Conservation (phyloP, 805 yeast species). For the Crinitomyces ghanaensis region DNA sequence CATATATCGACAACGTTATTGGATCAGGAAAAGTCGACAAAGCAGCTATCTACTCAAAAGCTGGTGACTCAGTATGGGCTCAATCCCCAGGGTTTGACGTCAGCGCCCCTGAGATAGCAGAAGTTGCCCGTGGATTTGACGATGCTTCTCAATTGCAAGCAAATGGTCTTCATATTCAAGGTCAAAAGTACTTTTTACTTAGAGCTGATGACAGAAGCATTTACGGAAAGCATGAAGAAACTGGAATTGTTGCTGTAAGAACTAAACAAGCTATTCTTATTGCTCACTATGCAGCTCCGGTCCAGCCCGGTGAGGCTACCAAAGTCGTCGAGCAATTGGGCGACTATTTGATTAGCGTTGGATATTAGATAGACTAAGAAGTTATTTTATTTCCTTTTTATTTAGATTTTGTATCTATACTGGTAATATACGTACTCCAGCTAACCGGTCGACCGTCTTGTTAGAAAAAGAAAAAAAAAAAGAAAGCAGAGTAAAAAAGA, state of each 20-base stretch:
- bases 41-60: conserved; percentile 88
- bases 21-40: conserved; percentile 82
- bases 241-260: conserved; percentile 84
- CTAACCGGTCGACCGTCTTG: conserved; percentile 41
- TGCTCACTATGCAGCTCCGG: conserved; percentile 81
- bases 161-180: conserved; percentile 73
- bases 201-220: conserved; percentile 88
- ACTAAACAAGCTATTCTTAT: conserved; percentile 85
- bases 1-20: conserved; percentile 88
- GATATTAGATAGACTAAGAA: conserved; percentile 38
- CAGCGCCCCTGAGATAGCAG: conserved; percentile 57
- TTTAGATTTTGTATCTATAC: conserved; percentile 28
- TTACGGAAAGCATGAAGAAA: conserved; percentile 81
- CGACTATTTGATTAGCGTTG: conserved; percentile 81
- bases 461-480: conserved; percentile 1
- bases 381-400: background rate
- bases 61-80: conserved; percentile 95
- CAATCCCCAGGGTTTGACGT: conserved; percentile 56
- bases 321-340: conserved; percentile 91
- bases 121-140: conserved; percentile 67
- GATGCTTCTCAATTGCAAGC: conserved; percentile 73
- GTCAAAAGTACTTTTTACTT: conserved; percentile 77
- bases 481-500: background rate
- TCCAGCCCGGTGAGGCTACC: conserved; percentile 92
- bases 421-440: conserved; percentile 59